phyloP scores from a whole-genome alignment of 768 basidiomycete species.

The Crassisporium funariophilum region DNA sequence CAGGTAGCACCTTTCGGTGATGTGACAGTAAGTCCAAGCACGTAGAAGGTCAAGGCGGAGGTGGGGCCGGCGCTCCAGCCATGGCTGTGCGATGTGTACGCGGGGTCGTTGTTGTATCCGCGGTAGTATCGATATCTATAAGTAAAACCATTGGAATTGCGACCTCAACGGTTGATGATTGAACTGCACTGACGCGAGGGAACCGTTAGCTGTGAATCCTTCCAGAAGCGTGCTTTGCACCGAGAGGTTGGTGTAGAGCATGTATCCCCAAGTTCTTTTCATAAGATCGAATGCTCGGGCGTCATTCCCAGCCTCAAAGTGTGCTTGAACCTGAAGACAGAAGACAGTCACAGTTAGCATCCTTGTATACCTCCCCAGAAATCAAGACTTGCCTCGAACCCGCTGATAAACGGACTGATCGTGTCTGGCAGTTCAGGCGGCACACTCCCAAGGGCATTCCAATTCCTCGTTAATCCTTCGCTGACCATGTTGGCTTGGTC shows the following conservation, averaged over 20 bases:
- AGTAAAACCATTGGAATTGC: not conserved
- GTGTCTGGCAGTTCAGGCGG: conserved; percentile 60
- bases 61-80: conserved; percentile 64
- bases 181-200: conserved; percentile 42
- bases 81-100: conserved; percentile 62
- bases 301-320: conserved; percentile 56
- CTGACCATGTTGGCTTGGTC: conserved; percentile 46
- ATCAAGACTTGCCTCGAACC: conserved; percentile 48
- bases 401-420: conserved; percentile 60
- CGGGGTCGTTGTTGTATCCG: conserved; percentile 59
- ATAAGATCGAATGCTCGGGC: conserved; percentile 54
- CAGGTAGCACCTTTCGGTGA: conserved; percentile 50
- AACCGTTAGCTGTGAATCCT: conserved; percentile 60
- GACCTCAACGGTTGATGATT: not conserved
- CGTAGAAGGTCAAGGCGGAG: conserved; percentile 56
- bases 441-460: conserved; percentile 54
- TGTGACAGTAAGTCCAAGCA: conserved; percentile 54
- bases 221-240: conserved; percentile 61
- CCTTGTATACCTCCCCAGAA: not conserved
- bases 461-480: conserved; percentile 48
- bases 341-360: not conserved
- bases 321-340: conserved; percentile 50
- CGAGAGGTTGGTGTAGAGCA: conserved; percentile 54
- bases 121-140: conserved; percentile 50
- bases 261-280: conserved; percentile 60